Evolutionary conservation across 345 rosid genomes (phyloP), one percentile per base, ranked within the genome.

Genomic region (Luvunga scandens): DNA sequence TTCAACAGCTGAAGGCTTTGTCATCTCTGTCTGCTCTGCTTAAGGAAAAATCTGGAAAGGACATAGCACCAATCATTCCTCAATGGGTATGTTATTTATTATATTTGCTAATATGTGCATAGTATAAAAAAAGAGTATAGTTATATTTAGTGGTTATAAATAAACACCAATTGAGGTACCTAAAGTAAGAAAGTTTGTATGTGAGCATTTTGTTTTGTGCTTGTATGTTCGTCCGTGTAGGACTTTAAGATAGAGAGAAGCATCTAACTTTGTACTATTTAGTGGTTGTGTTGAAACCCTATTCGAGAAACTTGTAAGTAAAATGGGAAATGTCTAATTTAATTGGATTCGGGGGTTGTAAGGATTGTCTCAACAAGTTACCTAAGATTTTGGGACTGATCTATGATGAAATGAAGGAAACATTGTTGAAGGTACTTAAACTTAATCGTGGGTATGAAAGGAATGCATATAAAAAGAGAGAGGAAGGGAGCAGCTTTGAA

Each of bases 1-100:
- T 63, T 79, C 75, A 55, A 85, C 96, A 95, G 97, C 93, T 95
- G 76, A 95, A 95, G 83, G 99, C 99, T 75, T 85, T 95, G 78
- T 75, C 90, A 80, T 82, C 94, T 80, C 64, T 93, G 62, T 88
- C 97, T 65, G 79, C 63, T 48, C 77, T 90, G 76, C 75, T 95
- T 77, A 92, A 93, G 88, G 86, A 89, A 69, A 95, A 88, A 91
- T 76, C 94, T 70, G 90, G 84, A 74, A 94, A 91, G 87, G 97
- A 91, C 56, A 28, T 93, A 71, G 77, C 86, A 75, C 89, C 83
- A 0, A 77, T 89, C 66, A 88, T 95, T 80, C 97, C 98, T 31
- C 99, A 95, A 84, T 95, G 99, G 99, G 99, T 95, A 87, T 74
- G 86, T 28, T 75, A 67, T 80, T 71, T 53, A 16, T 53, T 79